A percentile compares a stretch with the other conserved stretches of the same genome.
Evolutionary conservation across 129 eudicot genomes (phyloP).

Genomic region (Pseudognaphalium luteoalbum): DNA sequence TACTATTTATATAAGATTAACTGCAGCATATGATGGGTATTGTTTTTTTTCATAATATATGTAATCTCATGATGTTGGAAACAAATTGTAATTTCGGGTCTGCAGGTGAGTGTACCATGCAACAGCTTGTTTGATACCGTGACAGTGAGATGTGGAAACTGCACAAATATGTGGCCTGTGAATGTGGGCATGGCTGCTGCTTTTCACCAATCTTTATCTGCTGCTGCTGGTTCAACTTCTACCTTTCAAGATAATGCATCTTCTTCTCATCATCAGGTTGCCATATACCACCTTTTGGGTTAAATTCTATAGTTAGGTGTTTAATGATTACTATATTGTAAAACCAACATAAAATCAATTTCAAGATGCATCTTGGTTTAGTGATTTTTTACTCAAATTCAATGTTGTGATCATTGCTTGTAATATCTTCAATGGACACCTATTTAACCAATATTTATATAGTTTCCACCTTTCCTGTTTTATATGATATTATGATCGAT

Average conservation of each 20-base stretch:
- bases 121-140: constrained; percentile 72
- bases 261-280: constrained; percentile 21
- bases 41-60: neutral
- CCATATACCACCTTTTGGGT: neutral
- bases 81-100: neutral
- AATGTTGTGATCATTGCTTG: too few species aligned
- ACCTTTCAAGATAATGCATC: constrained; percentile 27
- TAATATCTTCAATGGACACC: too few species aligned
- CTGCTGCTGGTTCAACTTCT: constrained; percentile 22
- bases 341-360: too few species aligned
- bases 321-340: too few species aligned
- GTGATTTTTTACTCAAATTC: too few species aligned
- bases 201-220: constrained; percentile 38
- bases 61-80: neutral
- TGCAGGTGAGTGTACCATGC: constrained; percentile 98
- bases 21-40: neutral
- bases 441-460: too few species aligned
- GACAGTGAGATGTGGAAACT: constrained; percentile 97
- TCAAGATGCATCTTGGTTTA: neutral
- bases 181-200: constrained; percentile 75
- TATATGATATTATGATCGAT: neutral
- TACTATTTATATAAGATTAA: neutral
- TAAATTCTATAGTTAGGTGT: neutral
- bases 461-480: too few species aligned
- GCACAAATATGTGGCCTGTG: constrained; percentile 85